Conservation (phyloP, 2,329 filamentous ascomycete species). For the Colletotrichum gloeosporioides region DNA sequence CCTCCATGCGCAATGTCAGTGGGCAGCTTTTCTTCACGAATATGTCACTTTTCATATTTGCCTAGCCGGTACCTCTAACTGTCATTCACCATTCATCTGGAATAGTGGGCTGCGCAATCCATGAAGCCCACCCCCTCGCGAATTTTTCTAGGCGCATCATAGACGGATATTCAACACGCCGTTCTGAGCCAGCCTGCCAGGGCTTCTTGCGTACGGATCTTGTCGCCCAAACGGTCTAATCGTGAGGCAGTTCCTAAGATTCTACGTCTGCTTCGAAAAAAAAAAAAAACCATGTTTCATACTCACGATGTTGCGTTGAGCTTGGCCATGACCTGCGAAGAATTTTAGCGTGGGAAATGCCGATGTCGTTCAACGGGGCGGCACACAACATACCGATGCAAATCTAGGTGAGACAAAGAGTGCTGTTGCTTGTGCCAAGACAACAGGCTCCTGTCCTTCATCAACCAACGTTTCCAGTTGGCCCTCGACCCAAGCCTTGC, state of each 20-base stretch:
- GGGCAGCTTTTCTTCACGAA: neutral
- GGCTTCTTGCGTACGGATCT: neutral
- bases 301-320: slow-evolving; percentile 5
- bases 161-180: neutral
- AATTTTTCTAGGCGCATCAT: neutral
- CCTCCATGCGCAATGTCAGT: neutral
- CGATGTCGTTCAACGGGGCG: neutral
- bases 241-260: neutral
- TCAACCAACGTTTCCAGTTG: slow-evolving; percentile 78
- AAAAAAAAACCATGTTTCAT: neutral
- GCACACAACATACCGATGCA: slow-evolving; percentile 66
- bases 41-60: neutral
- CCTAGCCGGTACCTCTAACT: neutral
- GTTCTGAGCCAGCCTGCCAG: neutral
- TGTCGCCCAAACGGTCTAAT: neutral
- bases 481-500: slow-evolving; percentile 94
- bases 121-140: neutral
- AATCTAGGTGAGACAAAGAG: slow-evolving; percentile 89
- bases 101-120: neutral
- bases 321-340: slow-evolving; percentile 35
- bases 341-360: neutral
- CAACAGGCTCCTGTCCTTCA: slow-evolving; percentile 63
- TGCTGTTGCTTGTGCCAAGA: slow-evolving; percentile 83
- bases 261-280: too few relatives aligned
- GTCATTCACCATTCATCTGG: neutral